These are phyloP conservation scores for Daldinia sp. DNA, from an alignment of 2,329 filamentous ascomycete species.

Conservation along the genomic window DNA sequence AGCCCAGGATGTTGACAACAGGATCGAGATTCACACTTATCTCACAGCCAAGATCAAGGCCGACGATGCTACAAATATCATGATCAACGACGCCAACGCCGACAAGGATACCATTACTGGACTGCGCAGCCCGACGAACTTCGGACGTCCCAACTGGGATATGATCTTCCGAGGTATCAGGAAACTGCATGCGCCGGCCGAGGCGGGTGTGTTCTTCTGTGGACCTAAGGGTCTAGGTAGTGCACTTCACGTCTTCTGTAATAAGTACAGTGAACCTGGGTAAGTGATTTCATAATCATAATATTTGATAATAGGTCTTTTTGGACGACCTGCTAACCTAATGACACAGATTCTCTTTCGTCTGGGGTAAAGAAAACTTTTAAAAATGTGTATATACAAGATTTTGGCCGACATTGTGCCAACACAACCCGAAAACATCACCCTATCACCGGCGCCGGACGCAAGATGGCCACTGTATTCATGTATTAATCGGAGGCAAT, in stretches of 20 bases:
- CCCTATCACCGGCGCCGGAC: slow-evolving; percentile 41
- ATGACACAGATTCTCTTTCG: slow-evolving; percentile 40
- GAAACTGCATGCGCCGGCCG: slow-evolving; percentile 79
- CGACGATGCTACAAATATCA: slow-evolving; percentile 89
- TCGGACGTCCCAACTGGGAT: slow-evolving; percentile 89
- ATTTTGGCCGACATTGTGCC: slow-evolving; percentile 30
- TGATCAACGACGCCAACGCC: slow-evolving; percentile 89
- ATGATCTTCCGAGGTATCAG: slow-evolving; percentile 88
- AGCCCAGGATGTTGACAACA: slow-evolving; percentile 83
- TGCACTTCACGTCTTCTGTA: slow-evolving; percentile 83
- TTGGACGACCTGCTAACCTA: slow-evolving; percentile 26
- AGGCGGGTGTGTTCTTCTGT: slow-evolving; percentile 87
- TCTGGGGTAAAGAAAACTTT: slow-evolving; percentile 51
- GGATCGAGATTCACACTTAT: slow-evolving; percentile 91
- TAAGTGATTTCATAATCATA: slow-evolving; percentile 67
- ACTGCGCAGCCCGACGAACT: slow-evolving; percentile 84
- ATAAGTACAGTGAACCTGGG: slow-evolving; percentile 87
- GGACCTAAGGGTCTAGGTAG: slow-evolving; percentile 84
- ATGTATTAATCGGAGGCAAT: slow-evolving; percentile 34
- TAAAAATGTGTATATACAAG: slow-evolving; percentile 32
- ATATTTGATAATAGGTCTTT: not conserved
- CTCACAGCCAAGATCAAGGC: slow-evolving; percentile 88
- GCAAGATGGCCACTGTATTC: slow-evolving; percentile 39
- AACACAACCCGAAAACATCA: slow-evolving; percentile 26
- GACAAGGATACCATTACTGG: slow-evolving; percentile 89